Base-by-base conservation (phyloP, 2,329 filamentous ascomycete species). In the Ophioceras dolichostomum region DNA sequence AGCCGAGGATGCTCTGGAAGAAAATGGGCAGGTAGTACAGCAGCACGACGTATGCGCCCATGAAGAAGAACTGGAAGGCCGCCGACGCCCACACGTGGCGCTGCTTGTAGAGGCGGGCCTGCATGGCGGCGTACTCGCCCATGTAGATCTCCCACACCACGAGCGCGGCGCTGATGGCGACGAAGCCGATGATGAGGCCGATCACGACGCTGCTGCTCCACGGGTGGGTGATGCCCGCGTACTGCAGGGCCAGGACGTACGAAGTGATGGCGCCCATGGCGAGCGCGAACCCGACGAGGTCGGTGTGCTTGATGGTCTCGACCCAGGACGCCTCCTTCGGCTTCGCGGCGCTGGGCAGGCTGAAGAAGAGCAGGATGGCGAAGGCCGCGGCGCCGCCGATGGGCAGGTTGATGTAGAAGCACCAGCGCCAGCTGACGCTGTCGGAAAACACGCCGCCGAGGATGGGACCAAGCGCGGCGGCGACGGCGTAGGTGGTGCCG, bases 211-310 rank as follows among this genome's bases (percentile, higher is more conserved):
- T 19, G 14, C 26, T 20, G 29, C 12, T 20, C 16, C 30, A 38
- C 13, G 30, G 14, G 10, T 26, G 18, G 6, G 21, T 18, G 14
- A 31, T 57, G 24, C 60, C 62, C 40, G 59, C 61, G 64, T 64
- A 70, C 43, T 68, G 61, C 14, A 71, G 52, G 4, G 65, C 65
- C 7, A 71, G 51, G 3, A 70, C 48, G 9, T 68, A 56, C 39
- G 59, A 67, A 37, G 67, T 52, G 17, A 65, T 59, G 17, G 57
- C 44, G n/a, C 39, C 35, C 13, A 43, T 19, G 27, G 41, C 10
- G 20, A 45, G n/a, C 19, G 39, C 2, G 22, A 28, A 32, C 22
- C 41, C 43, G 12, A 39, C 4, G 6, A 39, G 10, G 28, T 45
- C 43, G 4, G 22, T 14, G 8, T 22, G 28, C 4, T 16, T 4